Evolutionary conservation across 169 alveolate genomes (phyloP), one percentile per base, ranked within the genome.

Genomic region (Eimeria maxima): DNA sequence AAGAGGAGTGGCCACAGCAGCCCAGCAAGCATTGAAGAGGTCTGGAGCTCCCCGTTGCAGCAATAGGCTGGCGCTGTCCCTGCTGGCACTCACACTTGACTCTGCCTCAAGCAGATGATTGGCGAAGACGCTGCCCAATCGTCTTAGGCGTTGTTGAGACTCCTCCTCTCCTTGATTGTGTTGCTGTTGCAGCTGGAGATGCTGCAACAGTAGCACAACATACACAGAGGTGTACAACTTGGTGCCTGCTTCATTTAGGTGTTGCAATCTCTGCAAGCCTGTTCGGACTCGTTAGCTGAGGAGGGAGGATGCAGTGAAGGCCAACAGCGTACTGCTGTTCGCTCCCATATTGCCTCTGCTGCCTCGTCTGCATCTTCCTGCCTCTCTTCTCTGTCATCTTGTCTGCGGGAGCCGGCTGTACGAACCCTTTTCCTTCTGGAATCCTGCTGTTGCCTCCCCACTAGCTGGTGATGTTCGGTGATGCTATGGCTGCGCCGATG

Each of bases 111-210:
- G 90, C 65, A 81, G 53, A 29, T 81, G 90, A 55, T 45, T 50
- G 16, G 90, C 90, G n/a, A 81, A 81, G 73, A 81, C 90, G 90
- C 90, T 81, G 44, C 90, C 90, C 5, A 81, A 53, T 81, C 90
- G 57, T 18, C 29, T 81, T 7, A 81, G 90, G 38, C 90, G 65
- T 10, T 81, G 90, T 73, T 81, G 90, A n/a, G 90, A 81, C 90
- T 81, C 90, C 29, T 81, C 90, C 42, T 81, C 90, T 16, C 90
- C 71, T 50, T 53, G 73, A 44, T 44, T 71, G 18, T 53, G 90
- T 55, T 81, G 90, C 50, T 81, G 90, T 24, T 81, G 90, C 87
- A 76, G 87, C 22, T 81, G 90, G 74, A 81, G 71, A 6, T n/a
- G 73, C 90, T 45, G 90, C 73, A 50, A 5, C 57, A 47, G 44